These are phyloP conservation scores for Rubus parviflorus DNA, from an alignment of 306 rosid species.

Conservation along the genomic window DNA sequence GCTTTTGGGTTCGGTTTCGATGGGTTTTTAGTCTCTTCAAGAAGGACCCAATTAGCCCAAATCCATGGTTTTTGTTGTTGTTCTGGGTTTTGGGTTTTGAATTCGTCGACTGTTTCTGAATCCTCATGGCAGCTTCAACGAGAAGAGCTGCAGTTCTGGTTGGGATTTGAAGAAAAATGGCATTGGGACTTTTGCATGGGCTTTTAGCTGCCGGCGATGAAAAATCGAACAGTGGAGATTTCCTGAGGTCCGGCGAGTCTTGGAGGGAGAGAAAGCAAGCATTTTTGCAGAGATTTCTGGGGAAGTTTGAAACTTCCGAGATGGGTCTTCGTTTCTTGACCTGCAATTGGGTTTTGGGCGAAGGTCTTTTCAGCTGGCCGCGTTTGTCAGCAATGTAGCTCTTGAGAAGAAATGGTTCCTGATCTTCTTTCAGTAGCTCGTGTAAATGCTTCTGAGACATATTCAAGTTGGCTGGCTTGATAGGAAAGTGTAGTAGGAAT, in stretches of 20 bases:
- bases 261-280: conserved; percentile 60
- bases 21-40: conserved; percentile 47
- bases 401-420: conserved; percentile 46
- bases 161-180: conserved; percentile 71
- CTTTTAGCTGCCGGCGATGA: conserved; percentile 46
- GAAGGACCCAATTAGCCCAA: conserved; percentile 66
- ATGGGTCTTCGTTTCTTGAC: conserved; percentile 31
- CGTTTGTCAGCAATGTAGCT: conserved; percentile 39
- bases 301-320: conserved; percentile 23
- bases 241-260: conserved; percentile 56
- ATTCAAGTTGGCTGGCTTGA: not conserved
- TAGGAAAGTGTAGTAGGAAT: not conserved
- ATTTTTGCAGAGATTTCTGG: conserved; percentile 46
- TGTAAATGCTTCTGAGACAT: conserved; percentile 41
- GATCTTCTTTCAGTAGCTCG: conserved; percentile 48
- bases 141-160: conserved; percentile 69
- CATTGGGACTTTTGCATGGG: conserved; percentile 51
- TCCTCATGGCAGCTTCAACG: conserved; percentile 77
- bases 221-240: conserved; percentile 68
- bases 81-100: conserved; percentile 39
- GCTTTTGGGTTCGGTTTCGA: conserved; percentile 31
- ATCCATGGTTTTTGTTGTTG: conserved; percentile 28
- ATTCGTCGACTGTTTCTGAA: conserved; percentile 57
- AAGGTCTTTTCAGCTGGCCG: conserved; percentile 19
- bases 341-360: conserved; percentile 28